These are phyloP conservation scores for Sphaerobolus stellatus DNA, from an alignment of 1,284 basidiomycete genomes.

Conservation along the genomic window DNA sequence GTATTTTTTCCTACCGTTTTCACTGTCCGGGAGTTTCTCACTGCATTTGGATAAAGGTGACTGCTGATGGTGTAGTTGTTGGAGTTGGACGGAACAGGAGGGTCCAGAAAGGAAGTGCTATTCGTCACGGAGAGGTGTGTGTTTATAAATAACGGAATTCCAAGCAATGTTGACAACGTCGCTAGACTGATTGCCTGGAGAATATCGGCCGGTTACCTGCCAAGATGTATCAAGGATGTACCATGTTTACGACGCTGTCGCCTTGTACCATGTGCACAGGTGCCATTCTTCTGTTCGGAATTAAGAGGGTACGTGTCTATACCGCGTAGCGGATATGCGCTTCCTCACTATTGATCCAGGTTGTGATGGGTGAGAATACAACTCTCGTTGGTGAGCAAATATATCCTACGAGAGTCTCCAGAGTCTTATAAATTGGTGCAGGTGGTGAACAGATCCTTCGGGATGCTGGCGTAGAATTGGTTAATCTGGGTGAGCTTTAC, in stretches of 20 bases:
- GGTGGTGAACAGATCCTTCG: conserved; percentile 53
- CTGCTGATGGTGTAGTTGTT: conserved; percentile 34
- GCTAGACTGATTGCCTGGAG: conserved; percentile 13
- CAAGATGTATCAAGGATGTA: conserved; percentile 5
- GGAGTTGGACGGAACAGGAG: conserved; percentile 53
- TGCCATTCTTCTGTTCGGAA: conserved; percentile 44
- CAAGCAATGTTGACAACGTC: background rate
- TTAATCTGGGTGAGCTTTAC: conserved; percentile 35
- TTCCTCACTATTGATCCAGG: conserved; percentile 53
- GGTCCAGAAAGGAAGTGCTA: conserved; percentile 53
- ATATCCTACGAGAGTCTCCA: background rate
- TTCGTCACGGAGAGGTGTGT: conserved; percentile 49
- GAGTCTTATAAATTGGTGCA: background rate
- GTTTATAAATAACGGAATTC: background rate
- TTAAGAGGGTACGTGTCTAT: conserved; percentile 2
- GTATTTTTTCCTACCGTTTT: no score
- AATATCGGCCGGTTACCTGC: conserved; percentile 12
- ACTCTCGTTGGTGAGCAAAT: conserved; percentile 36
- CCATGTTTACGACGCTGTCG: conserved; percentile 27
- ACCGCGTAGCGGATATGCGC: background rate
- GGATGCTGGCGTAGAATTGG: conserved; percentile 50
- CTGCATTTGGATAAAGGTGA: no score
- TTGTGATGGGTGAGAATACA: conserved; percentile 59
- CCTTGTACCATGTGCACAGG: conserved; percentile 66
- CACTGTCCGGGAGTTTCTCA: no score